Evolutionary conservation across 495 filamentous ascomycete species (phyloP).

Genomic region (Hypomontagnella submonticulosa): DNA sequence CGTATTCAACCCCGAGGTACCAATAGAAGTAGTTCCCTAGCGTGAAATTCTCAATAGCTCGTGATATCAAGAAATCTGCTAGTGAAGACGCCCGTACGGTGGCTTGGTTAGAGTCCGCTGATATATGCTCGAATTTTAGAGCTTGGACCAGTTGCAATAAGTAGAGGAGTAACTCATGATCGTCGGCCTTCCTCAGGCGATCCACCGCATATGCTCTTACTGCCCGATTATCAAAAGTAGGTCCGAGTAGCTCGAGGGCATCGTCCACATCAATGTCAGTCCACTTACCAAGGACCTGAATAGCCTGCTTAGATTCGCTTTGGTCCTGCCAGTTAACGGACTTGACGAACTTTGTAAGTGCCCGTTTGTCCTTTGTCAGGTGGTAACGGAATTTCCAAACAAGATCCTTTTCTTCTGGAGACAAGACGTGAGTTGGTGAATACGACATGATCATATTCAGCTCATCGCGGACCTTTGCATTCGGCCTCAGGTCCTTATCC

Average conservation of each 20-base stretch:
- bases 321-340: constrained; percentile 92
- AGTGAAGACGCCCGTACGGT: constrained; percentile 85
- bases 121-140: constrained; percentile 90
- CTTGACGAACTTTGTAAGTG: constrained; percentile 97
- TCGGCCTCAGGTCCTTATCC: constrained; percentile 93
- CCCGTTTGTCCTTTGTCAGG: constrained; percentile 89
- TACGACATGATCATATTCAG: constrained; percentile 91
- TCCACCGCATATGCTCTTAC: constrained; percentile 95
- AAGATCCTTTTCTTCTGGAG: constrained; percentile 90
- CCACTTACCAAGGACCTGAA: constrained; percentile 91
- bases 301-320: constrained; percentile 87
- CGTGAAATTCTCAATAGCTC: constrained; percentile 85
- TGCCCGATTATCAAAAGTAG: constrained; percentile 85
- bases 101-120: constrained; percentile 65
- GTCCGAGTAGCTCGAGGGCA: constrained; percentile 92
- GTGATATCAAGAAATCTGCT: constrained; percentile 85
- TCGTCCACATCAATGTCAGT: constrained; percentile 98
- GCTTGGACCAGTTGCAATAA: constrained; percentile 96
- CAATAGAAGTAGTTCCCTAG: constrained; percentile 96
- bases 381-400: constrained; percentile 98
- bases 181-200: constrained; percentile 87
- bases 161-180: constrained; percentile 92
- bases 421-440: constrained; percentile 88
- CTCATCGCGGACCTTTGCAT: constrained; percentile 95
- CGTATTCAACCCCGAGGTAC: constrained; percentile 96